Conservation (phyloP, 345 rosid genomes). For the Ceriops zippeliana region DNA sequence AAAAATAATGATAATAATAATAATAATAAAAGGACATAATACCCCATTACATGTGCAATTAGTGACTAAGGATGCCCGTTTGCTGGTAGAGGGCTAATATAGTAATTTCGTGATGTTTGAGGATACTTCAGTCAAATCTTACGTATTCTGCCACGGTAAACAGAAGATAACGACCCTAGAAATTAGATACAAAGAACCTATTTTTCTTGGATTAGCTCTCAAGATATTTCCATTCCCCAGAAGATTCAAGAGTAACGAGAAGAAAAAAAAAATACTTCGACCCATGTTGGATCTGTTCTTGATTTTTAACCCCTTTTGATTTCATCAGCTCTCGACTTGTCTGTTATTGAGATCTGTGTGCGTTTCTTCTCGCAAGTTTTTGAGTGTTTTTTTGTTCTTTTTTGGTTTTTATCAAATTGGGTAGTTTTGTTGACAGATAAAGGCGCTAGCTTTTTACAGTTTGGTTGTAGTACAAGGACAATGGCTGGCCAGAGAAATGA, state of each 20-base stretch:
- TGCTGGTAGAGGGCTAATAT: neutral
- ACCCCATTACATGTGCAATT: no score
- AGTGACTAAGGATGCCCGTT: no score
- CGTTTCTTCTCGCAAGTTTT: neutral
- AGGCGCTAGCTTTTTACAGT: neutral
- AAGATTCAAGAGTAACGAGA: neutral
- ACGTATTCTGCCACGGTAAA: neutral
- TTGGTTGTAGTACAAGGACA: neutral
- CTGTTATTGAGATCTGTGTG: neutral
- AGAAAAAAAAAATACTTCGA: neutral
- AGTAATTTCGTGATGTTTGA: neutral
- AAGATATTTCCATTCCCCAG: neutral
- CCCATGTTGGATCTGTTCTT: neutral
- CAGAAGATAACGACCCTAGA: neutral
- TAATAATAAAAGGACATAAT: neutral
- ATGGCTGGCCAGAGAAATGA: conserved; percentile 37
- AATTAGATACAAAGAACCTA: neutral
- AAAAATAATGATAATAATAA: no score
- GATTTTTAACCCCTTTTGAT: neutral
- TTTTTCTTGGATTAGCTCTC: neutral
- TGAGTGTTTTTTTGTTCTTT: neutral
- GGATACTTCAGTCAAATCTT: neutral
- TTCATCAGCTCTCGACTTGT: neutral
- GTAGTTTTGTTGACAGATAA: neutral
- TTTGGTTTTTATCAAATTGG: neutral